Conservation (phyloP, 805 yeast species). For the Ogataea populi-albae region DNA sequence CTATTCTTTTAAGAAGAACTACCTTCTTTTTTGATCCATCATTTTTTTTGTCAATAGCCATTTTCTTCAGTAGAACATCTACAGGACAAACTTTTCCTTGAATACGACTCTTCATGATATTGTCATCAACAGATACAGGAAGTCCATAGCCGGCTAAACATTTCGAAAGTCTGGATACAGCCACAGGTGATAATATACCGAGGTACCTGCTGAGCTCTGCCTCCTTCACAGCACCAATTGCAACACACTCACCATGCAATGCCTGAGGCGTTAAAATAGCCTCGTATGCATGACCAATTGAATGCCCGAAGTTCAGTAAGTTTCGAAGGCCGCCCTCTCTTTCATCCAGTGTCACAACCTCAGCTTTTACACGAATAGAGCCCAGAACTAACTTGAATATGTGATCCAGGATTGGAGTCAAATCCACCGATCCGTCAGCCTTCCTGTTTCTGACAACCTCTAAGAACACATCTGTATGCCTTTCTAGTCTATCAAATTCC, state of each 20-base stretch:
- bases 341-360: conserved; percentile 90
- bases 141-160: conserved; percentile 82
- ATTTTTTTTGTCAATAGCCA: conserved; percentile 96
- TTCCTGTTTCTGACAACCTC: conserved; percentile 52
- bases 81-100: conserved; percentile 71
- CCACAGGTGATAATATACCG: conserved; percentile 86
- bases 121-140: conserved; percentile 77
- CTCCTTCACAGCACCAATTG: conserved; percentile 92
- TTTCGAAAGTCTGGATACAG: conserved; percentile 84
- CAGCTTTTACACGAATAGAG: conserved; percentile 87
- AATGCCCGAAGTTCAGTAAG: conserved; percentile 90
- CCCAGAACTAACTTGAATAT: conserved; percentile 77
- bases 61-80: conserved; percentile 68
- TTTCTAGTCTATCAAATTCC: conserved; percentile 84
- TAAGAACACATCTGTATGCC: conserved; percentile 66
- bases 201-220: conserved; percentile 93
- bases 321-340: conserved; percentile 94
- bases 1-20: conserved; percentile 79
- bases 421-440: conserved; percentile 53
- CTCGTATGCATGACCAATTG: conserved; percentile 97
- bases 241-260: conserved; percentile 97
- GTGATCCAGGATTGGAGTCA: conserved; percentile 67
- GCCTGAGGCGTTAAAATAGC: conserved; percentile 97
- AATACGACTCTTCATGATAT: conserved; percentile 66
- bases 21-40: conserved; percentile 89